Evolutionary conservation across 2,329 filamentous ascomycete genomes (phyloP).

Genomic region (Ambrosiella cleistominuta): DNA sequence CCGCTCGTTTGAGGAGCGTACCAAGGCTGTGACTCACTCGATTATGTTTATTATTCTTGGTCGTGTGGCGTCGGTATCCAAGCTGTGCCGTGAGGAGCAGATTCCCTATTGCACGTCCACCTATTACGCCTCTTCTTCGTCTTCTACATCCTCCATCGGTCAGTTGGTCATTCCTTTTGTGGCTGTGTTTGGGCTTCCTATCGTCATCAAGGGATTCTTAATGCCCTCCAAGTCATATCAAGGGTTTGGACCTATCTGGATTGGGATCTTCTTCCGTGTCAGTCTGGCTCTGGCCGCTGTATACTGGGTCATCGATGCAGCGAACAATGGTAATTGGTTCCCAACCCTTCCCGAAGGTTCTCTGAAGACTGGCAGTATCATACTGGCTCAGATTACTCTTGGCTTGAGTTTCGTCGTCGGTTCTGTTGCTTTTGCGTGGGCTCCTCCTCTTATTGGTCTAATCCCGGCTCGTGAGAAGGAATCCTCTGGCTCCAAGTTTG

Average conservation of each 20-base stretch:
- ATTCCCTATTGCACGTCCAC: constrained; percentile 94
- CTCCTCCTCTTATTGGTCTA: constrained; percentile 68
- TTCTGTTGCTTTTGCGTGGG: constrained; percentile 69
- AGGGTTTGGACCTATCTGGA: constrained; percentile 69
- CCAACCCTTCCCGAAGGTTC: constrained; percentile 36
- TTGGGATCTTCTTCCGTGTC: constrained; percentile 59
- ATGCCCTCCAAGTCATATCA: constrained; percentile 71
- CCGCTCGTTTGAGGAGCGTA: constrained; percentile 46
- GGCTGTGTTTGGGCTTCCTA: constrained; percentile 54
- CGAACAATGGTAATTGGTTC: constrained; percentile 73
- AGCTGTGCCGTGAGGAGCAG: constrained; percentile 90
- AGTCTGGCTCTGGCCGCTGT: constrained; percentile 58
- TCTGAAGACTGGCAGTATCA: constrained; percentile 58
- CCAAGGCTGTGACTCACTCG: constrained; percentile 70
- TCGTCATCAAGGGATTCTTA: constrained; percentile 65
- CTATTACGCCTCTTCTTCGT: constrained; percentile 82
- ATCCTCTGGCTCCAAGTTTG: constrained; percentile 39
- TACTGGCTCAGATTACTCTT: constrained; percentile 63
- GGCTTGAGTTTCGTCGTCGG: constrained; percentile 69
- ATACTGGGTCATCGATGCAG: constrained; percentile 82
- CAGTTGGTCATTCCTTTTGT: constrained; percentile 65
- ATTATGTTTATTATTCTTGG: constrained; percentile 64
- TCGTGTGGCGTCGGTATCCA: constrained; percentile 68
- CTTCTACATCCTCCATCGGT: constrained; percentile 84
- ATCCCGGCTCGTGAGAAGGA: constrained; percentile 28